Conservation (phyloP, 371 early-diverging fungal species). For the Phascolomyces articulosus region DNA sequence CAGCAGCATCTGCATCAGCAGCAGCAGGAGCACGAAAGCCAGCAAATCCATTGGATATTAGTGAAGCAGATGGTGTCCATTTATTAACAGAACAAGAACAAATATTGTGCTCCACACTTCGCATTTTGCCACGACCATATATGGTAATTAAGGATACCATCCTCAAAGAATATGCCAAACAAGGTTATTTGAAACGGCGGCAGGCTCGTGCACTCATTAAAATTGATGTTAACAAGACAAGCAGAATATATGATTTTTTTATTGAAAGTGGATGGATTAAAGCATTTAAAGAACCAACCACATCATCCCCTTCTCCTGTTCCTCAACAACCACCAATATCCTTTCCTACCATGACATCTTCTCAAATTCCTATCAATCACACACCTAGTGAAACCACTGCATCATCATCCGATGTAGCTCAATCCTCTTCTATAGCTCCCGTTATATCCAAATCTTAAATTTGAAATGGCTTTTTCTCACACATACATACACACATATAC, state of each 20-base stretch:
- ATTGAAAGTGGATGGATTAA: slow-evolving; percentile 89
- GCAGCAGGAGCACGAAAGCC: slow-evolving; percentile 53
- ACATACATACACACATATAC: no score
- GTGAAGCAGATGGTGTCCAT: slow-evolving; percentile 84
- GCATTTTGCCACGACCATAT: slow-evolving; percentile 86
- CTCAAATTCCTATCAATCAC: neutral
- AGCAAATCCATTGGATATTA: slow-evolving; percentile 77
- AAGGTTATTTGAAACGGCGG: slow-evolving; percentile 73
- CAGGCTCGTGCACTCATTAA: slow-evolving; percentile 81
- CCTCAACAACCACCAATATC: neutral
- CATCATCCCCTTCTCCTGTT: slow-evolving; percentile 6
- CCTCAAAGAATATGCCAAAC: slow-evolving; percentile 78
- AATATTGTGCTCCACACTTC: slow-evolving; percentile 78
- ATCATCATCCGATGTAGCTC: neutral
- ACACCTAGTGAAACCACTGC: neutral
- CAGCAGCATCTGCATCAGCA: slow-evolving; percentile 30
- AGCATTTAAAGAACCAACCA: slow-evolving; percentile 41
- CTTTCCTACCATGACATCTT: neutral
- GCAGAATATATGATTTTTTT: slow-evolving; percentile 88
- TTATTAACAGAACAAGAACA: slow-evolving; percentile 82
- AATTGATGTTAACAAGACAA: slow-evolving; percentile 89
- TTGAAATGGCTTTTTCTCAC: neutral
- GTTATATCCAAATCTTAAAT: slow-evolving; percentile 4
- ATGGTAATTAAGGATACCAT: slow-evolving; percentile 89
- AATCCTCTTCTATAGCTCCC: neutral